Percentiles rank a stretch among this genome's conserved stretches.
phyloP scores from a whole-genome alignment of 2,329 filamentous ascomycete genomes.

The Pseudocercospora fuligena region DNA sequence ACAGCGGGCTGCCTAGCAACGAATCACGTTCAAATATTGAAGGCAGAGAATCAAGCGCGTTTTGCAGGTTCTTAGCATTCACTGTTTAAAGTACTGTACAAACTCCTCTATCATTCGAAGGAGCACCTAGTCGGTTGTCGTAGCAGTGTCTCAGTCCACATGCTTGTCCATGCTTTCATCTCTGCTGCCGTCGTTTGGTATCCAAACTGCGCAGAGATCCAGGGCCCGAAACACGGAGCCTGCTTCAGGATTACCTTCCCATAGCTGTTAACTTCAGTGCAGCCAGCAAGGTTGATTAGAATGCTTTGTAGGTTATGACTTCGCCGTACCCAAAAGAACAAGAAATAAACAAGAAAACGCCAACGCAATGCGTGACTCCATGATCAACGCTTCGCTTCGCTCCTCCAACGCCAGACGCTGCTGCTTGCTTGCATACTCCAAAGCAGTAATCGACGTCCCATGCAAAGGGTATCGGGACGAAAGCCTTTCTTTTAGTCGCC shows the following conservation, averaged over 20 bases:
- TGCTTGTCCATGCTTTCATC: slow-evolving; percentile 8
- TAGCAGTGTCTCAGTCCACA: slow-evolving; percentile 12
- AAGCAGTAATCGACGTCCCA: slow-evolving; percentile 11
- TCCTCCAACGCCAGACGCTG: slow-evolving; percentile 17
- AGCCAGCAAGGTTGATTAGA: not conserved
- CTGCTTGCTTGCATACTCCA: slow-evolving; percentile 13
- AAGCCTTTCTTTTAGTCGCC: slow-evolving; percentile 2
- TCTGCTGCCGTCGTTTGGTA: not conserved
- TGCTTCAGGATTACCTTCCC: slow-evolving; percentile 3
- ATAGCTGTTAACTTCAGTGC: not conserved
- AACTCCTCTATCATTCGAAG: not conserved
- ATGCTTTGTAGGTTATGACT: slow-evolving; percentile 1
- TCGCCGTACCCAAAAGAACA: slow-evolving; percentile 1
- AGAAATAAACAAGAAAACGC: slow-evolving; percentile 8
- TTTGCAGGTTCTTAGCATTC: not conserved
- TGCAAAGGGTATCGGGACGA: slow-evolving; percentile 13
- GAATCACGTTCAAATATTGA: slow-evolving; percentile 10
- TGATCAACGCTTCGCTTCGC: slow-evolving; percentile 6
- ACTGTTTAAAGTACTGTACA: slow-evolving; percentile 14
- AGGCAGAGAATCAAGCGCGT: not conserved
- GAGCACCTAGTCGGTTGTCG: slow-evolving; percentile 7
- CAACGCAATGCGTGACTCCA: slow-evolving; percentile 8
- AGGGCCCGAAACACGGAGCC: not conserved
- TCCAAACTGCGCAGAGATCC: not conserved
- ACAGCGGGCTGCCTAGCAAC: slow-evolving; percentile 9